Percentiles rank a stretch among this genome's conserved stretches.
These are phyloP conservation scores for Luzula sylvatica DNA, from an alignment of 176 grass and related monocot genomes.

Conservation along the genomic window DNA sequence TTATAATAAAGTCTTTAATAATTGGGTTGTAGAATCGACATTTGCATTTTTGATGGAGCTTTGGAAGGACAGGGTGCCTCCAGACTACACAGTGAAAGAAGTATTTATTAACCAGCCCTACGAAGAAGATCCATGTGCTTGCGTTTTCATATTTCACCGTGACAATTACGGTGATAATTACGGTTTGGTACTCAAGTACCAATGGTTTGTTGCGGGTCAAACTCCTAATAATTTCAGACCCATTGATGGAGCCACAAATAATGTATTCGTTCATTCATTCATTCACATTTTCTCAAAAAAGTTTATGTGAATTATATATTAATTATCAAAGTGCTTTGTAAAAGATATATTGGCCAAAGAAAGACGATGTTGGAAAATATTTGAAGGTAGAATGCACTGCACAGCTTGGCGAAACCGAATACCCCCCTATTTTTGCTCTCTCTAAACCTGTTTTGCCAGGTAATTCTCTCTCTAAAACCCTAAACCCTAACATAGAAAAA, in stretches of 20 bases:
- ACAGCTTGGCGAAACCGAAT: slow-evolving; percentile 45
- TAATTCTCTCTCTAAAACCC: slow-evolving; percentile 28
- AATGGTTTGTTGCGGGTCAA: slow-evolving; percentile 73
- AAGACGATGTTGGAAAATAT: slow-evolving; percentile 60
- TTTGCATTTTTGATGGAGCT: slow-evolving; percentile 85
- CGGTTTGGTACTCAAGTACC: slow-evolving; percentile 51
- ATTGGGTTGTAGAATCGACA: slow-evolving; percentile 58
- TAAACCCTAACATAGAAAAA: too few species aligned
- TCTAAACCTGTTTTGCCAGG: slow-evolving; percentile 74
- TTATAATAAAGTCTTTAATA: too few species aligned
- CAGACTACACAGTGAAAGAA: slow-evolving; percentile 55
- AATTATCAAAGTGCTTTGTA: neutral
- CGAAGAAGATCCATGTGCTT: slow-evolving; percentile 88
- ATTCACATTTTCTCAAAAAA: slow-evolving; percentile 14
- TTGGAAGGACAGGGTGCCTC: slow-evolving; percentile 66
- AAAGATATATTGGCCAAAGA: slow-evolving; percentile 92
- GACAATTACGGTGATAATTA: slow-evolving; percentile 20
- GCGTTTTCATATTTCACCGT: slow-evolving; percentile 65
- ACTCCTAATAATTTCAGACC: slow-evolving; percentile 55
- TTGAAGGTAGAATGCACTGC: slow-evolving; percentile 87
- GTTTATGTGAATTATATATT: neutral
- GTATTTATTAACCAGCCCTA: slow-evolving; percentile 78
- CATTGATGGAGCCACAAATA: slow-evolving; percentile 47
- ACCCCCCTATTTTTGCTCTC: slow-evolving; percentile 65
- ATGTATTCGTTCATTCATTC: too few species aligned